phyloP scores from a whole-genome alignment of 2,329 filamentous ascomycete species.

The Pestalotiopsis sp. region DNA sequence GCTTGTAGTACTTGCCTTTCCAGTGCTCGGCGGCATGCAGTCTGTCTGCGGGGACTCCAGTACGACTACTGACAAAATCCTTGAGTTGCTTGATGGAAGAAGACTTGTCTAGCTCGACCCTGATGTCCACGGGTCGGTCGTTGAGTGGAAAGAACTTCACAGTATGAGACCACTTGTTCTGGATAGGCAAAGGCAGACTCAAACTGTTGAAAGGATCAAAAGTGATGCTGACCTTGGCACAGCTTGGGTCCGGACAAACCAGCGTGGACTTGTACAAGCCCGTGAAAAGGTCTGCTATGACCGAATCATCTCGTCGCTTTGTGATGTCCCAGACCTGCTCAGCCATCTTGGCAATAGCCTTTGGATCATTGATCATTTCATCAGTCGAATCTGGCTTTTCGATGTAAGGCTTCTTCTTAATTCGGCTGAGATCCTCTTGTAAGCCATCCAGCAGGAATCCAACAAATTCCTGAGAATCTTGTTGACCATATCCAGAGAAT shows the following conservation, averaged over 20 bases:
- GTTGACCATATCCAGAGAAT: slow-evolving; percentile 93
- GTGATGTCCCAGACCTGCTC: slow-evolving; percentile 90
- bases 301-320: slow-evolving; percentile 87
- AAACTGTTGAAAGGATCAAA: slow-evolving; percentile 97
- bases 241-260: slow-evolving; percentile 72
- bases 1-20: slow-evolving; percentile 81
- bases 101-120: slow-evolving; percentile 79
- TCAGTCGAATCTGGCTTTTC: slow-evolving; percentile 98
- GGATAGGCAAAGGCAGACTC: slow-evolving; percentile 85
- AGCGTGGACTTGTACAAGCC: slow-evolving; percentile 98
- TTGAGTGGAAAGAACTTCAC: slow-evolving; percentile 79
- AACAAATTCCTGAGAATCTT: slow-evolving; percentile 96
- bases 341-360: slow-evolving; percentile 80
- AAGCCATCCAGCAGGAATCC: slow-evolving; percentile 92
- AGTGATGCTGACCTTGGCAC: slow-evolving; percentile 94
- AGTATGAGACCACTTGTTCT: slow-evolving; percentile 75
- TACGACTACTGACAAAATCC: slow-evolving; percentile 66
- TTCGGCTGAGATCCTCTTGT: slow-evolving; percentile 91
- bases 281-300: slow-evolving; percentile 93
- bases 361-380: slow-evolving; percentile 83
- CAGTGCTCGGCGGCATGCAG: slow-evolving; percentile 85
- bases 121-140: slow-evolving; percentile 68
- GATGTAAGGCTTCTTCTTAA: slow-evolving; percentile 94
- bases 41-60: slow-evolving; percentile 62
- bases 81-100: slow-evolving; percentile 69